These are phyloP conservation scores for Stephanodiscus triporus DNA, from an alignment of 108 stramenopile genomes.

Conservation along the genomic window DNA sequence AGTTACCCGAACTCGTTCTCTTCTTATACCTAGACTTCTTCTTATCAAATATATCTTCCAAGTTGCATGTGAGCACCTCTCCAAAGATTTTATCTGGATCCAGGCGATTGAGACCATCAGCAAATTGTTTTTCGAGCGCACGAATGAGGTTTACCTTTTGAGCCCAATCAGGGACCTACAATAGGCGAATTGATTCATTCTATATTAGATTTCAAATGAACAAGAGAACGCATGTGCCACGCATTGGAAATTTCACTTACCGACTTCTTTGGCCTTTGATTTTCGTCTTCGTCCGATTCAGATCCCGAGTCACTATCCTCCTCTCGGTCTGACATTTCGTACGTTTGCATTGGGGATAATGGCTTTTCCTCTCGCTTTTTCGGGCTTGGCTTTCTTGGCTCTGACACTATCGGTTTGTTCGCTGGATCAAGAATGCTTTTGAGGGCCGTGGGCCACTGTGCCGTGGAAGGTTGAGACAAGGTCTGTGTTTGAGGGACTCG, in stretches of 20 bases:
- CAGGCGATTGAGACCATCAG: slow-evolving; percentile 48
- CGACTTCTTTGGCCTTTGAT: slow-evolving; percentile 60
- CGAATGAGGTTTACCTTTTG: slow-evolving; percentile 60
- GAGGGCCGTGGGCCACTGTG: slow-evolving; percentile 23
- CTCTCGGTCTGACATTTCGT: slow-evolving; percentile 87
- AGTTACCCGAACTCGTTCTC: slow-evolving; percentile 87
- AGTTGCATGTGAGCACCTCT: slow-evolving; percentile 86
- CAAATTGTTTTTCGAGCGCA: slow-evolving; percentile 79
- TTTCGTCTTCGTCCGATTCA: slow-evolving; percentile 55
- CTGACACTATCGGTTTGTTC: slow-evolving; percentile 21
- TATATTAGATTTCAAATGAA: background rate
- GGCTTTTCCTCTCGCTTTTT: slow-evolving; percentile 31
- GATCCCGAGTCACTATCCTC: slow-evolving; percentile 73
- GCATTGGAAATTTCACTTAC: slow-evolving; percentile 15
- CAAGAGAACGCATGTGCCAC: background rate
- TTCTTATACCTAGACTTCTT: slow-evolving; percentile 77
- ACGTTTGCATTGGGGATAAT: slow-evolving; percentile 77
- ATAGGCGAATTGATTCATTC: background rate
- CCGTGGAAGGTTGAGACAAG: slow-evolving; percentile 13
- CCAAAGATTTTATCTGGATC: slow-evolving; percentile 93
- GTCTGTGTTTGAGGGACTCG: slow-evolving; percentile 16
- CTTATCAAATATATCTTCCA: slow-evolving; percentile 89
- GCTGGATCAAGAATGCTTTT: slow-evolving; percentile 27
- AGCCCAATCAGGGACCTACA: slow-evolving; percentile 74
- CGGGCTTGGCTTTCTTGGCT: slow-evolving; percentile 3